These are phyloP conservation scores for Colletotrichum neosansevieriae DNA, from an alignment of 2,329 filamentous ascomycete genomes.

Conservation along the genomic window DNA sequence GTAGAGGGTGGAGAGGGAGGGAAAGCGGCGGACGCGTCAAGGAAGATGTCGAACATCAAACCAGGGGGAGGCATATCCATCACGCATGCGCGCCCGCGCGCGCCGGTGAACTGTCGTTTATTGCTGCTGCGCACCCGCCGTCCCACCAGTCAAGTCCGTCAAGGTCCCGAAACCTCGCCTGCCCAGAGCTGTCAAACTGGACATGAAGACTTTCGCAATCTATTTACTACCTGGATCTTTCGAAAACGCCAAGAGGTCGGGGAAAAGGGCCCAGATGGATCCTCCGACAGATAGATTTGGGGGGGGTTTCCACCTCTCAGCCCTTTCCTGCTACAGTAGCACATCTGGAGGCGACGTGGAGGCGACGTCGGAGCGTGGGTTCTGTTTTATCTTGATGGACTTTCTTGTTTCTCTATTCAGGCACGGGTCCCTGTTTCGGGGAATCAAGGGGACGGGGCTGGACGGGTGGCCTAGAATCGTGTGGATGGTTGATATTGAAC, in stretches of 20 bases:
- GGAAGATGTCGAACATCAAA: background rate
- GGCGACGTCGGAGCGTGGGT: constrained; percentile 4
- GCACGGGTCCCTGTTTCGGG: too few relatives aligned
- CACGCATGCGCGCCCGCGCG: background rate
- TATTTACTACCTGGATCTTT: constrained; percentile 9
- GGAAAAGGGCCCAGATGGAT: constrained; percentile 12
- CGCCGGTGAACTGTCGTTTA: background rate
- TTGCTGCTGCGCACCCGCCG: background rate
- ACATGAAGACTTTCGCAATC: constrained; percentile 9
- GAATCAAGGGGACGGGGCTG: background rate
- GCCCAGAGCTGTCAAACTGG: constrained; percentile 16
- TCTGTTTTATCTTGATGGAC: background rate
- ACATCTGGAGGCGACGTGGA: background rate
- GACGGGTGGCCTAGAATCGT: background rate
- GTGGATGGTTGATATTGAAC: background rate
- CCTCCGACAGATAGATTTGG: constrained; percentile 4
- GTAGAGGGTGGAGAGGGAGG: background rate
- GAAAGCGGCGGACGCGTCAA: background rate
- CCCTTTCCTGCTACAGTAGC: constrained; percentile 7
- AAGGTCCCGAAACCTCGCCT: background rate
- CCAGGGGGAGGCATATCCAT: background rate
- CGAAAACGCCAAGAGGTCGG: constrained; percentile 22
- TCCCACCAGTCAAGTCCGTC: constrained; percentile 1
- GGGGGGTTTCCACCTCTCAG: background rate
- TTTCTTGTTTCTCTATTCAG: background rate